A percentile compares a stretch with the other conserved stretches of the same genome.
These are phyloP conservation scores for Trypanosoma theileri DNA, from an alignment of 208 protist genomes.

Conservation along the genomic window DNA sequence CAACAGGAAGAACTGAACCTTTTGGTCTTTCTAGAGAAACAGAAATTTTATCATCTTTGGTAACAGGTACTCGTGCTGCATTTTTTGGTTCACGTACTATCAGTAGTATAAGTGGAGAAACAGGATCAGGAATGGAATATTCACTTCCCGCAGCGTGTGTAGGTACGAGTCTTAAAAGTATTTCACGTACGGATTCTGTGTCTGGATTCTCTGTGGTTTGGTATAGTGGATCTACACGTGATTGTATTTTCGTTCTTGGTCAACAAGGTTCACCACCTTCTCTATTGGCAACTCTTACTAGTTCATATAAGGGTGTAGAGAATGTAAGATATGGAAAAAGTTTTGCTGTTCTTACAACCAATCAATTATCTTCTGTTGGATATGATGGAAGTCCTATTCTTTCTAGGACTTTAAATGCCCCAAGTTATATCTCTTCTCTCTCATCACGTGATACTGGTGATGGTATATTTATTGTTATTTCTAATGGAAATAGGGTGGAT, in stretches of 20 bases:
- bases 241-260: conserved; percentile 19
- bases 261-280: conserved; percentile 7
- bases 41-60: no score
- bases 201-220: conserved; percentile 11
- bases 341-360: conserved; percentile 14
- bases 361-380: neutral
- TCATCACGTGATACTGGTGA: conserved; percentile 8
- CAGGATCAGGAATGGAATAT: conserved; percentile 2
- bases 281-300: conserved; percentile 5
- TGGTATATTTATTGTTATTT: conserved; percentile 20
- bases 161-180: neutral
- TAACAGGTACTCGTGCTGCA: no score
- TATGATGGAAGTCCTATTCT: neutral
- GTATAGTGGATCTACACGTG: conserved; percentile 4
- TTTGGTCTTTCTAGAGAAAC: neutral
- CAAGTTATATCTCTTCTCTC: conserved; percentile 17
- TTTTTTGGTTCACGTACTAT: conserved; percentile 18
- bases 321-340: conserved; percentile 23
- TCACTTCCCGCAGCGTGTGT: neutral
- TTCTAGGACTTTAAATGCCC: neutral
- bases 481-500: neutral
- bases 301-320: neutral
- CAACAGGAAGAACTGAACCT: neutral
- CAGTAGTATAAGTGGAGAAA: neutral
- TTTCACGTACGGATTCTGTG: neutral